phyloP scores from a whole-genome alignment of 2,329 filamentous ascomycete genomes.

The Venturia pyrina region DNA sequence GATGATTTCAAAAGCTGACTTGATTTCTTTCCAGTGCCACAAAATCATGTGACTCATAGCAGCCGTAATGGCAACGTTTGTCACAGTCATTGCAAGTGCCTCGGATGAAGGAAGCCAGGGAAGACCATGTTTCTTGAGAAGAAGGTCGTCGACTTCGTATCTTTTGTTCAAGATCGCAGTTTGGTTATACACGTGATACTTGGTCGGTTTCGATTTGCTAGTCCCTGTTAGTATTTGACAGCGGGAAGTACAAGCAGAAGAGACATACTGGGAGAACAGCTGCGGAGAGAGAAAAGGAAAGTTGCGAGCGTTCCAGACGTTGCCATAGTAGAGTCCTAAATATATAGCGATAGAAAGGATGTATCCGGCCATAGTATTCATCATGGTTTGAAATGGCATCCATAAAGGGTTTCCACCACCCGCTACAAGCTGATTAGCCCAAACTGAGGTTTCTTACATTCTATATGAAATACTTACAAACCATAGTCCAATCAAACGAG shows the following conservation, averaged over 20 bases:
- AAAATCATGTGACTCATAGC: conserved; percentile 13
- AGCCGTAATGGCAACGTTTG: conserved; percentile 13
- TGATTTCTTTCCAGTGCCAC: conserved; percentile 25
- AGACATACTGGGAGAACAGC: conserved; percentile 13
- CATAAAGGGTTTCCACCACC: conserved; percentile 7
- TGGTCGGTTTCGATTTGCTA: conserved; percentile 11
- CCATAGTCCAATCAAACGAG: conserved; percentile 31
- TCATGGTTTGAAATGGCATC: conserved; percentile 12
- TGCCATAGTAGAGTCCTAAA: conserved; percentile 13
- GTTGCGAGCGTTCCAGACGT: conserved; percentile 12
- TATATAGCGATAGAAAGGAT: conserved; percentile 16
- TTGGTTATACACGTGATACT: conserved; percentile 14
- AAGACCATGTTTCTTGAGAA: conserved; percentile 13
- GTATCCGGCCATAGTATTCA: conserved; percentile 12
- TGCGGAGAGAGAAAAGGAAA: conserved; percentile 15
- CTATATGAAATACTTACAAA: background rate
- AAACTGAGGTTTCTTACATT: background rate
- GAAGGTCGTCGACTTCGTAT: conserved; percentile 8
- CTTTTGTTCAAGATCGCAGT: conserved; percentile 13
- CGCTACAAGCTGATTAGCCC: conserved; percentile 17
- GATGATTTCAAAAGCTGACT: conserved; percentile 23
- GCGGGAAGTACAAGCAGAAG: background rate
- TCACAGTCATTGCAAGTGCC: conserved; percentile 10
- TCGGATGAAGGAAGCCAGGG: conserved; percentile 13
- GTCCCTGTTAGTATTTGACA: conserved; percentile 14